Base-by-base conservation (phyloP, 1,284 basidiomycete genomes). In the Cryptococcus sp. region DNA sequence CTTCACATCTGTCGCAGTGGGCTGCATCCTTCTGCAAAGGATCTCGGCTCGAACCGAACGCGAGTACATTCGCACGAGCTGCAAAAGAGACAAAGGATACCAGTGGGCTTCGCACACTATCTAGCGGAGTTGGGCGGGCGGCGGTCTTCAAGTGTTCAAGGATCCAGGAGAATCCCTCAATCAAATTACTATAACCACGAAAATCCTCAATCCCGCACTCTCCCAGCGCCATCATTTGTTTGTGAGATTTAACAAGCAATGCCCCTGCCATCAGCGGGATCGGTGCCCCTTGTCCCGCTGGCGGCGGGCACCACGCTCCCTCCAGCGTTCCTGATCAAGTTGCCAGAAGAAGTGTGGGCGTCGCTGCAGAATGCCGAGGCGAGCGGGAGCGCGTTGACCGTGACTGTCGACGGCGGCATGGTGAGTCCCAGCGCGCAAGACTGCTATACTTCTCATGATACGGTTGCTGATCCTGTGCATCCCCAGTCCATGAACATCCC, bases 271-370 rank as follows among this genome's bases (percentile, higher is more conserved):
- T 46, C 48, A 23, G 48, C 53, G 47, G 67, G 64, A 27, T 53
- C 53, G 7, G 57, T 68, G 22, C 64, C 68, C 15, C 50, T 72
- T 1, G 39, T 57, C 20, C 23, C 45, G 16, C 56, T 66, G 27
- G 60, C 55, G 44, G 56, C 47, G 11, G 50, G 54, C 42, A 53
- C 31, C 40, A 47, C 38, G 40, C 60, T 51, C 20, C 60, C 57
- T 13, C 66, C 65, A 3, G 72, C 73, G 1, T 74, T 60, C 54
- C 65, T 74, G 38, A 62, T 76, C 54, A 66, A 67, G 23, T 70
- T 75, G 25, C 71, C 74, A 20, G 67, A 74, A 53, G 70, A 75
- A 45, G 61, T 67, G 38, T 75, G 70, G 72, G 39, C 42, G 0
- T 50, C 61, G 27, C 61, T 73, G 25, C 64, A 64, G 27, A 49